A percentile compares a stretch with the other conserved stretches of the same genome.
These are phyloP conservation scores for Leishmania martiniquensis DNA, from an alignment of 208 protist genomes.

Conservation along the genomic window DNA sequence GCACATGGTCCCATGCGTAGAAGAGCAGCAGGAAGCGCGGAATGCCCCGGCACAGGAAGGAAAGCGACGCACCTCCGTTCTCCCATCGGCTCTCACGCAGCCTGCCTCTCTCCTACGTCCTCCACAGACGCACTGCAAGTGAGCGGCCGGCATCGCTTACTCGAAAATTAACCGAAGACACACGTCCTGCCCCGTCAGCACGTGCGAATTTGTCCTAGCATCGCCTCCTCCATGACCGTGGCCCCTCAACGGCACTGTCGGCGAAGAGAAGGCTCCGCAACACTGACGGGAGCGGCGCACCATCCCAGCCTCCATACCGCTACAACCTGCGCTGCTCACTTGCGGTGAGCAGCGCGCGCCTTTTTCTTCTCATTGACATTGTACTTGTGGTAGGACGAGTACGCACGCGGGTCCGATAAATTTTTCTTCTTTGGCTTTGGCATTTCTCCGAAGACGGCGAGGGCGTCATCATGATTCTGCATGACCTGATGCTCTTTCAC, in stretches of 20 bases:
- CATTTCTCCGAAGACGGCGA: slow-evolving; percentile 75
- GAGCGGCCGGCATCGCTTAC: slow-evolving; percentile 3
- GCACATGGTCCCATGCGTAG: background rate
- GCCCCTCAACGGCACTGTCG: background rate
- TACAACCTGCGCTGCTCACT: slow-evolving; percentile 33
- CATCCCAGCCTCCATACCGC: background rate
- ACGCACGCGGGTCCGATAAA: slow-evolving; percentile 53
- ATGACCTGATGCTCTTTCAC: slow-evolving; percentile 58
- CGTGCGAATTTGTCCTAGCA: background rate
- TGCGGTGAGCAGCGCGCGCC: slow-evolving; percentile 65
- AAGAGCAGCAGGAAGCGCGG: background rate
- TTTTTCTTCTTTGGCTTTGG: slow-evolving; percentile 68
- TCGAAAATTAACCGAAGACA: background rate
- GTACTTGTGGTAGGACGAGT: slow-evolving; percentile 87
- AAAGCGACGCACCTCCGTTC: background rate
- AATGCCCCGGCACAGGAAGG: background rate
- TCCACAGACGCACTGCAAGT: background rate
- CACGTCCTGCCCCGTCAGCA: background rate
- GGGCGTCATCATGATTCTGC: slow-evolving; percentile 53
- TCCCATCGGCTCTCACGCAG: background rate
- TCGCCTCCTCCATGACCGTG: background rate
- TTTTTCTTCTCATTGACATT: slow-evolving; percentile 93
- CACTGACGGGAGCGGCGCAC: background rate
- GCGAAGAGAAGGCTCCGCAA: background rate
- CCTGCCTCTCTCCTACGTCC: background rate